These are phyloP conservation scores for Aspergillus biplanus DNA, from an alignment of 495 filamentous ascomycete species.

Conservation along the genomic window DNA sequence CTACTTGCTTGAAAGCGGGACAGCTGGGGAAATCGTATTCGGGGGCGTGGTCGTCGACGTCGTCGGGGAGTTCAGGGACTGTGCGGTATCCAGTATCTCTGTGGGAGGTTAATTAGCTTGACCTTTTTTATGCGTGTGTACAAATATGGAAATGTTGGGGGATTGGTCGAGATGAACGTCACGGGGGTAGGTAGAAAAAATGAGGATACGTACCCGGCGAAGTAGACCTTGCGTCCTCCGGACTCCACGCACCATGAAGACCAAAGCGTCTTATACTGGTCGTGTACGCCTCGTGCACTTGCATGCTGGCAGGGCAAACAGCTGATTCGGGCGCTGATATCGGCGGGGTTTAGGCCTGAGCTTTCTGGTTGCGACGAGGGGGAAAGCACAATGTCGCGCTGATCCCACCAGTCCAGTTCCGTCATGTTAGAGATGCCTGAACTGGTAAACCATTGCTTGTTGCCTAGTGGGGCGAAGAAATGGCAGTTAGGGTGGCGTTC, in stretches of 20 bases:
- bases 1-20: conserved; percentile 88
- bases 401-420: conserved; percentile 97
- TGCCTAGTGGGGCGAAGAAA: conserved; percentile 89
- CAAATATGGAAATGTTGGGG: no score
- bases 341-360: conserved; percentile 28
- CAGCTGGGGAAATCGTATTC: conserved; percentile 74
- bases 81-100: conserved; percentile 80
- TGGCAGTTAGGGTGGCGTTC: conserved; percentile 76
- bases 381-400: conserved; percentile 69
- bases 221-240: conserved; percentile 55
- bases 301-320: conserved; percentile 89
- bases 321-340: conserved; percentile 75
- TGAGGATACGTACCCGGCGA: conserved; percentile 43
- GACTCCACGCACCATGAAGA: conserved; percentile 81
- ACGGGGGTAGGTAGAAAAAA: neutral
- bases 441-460: conserved; percentile 79
- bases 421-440: conserved; percentile 74
- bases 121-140: neutral
- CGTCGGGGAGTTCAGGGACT: conserved; percentile 70
- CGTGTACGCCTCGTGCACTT: conserved; percentile 67
- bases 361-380: conserved; percentile 36
- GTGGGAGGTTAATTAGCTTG: neutral
- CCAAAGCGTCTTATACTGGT: conserved; percentile 81
- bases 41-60: conserved; percentile 71
- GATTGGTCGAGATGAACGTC: no score